Evolutionary conservation across 306 rosid genomes (phyloP).

Genomic region (Dalbergia cochinchinensis): DNA sequence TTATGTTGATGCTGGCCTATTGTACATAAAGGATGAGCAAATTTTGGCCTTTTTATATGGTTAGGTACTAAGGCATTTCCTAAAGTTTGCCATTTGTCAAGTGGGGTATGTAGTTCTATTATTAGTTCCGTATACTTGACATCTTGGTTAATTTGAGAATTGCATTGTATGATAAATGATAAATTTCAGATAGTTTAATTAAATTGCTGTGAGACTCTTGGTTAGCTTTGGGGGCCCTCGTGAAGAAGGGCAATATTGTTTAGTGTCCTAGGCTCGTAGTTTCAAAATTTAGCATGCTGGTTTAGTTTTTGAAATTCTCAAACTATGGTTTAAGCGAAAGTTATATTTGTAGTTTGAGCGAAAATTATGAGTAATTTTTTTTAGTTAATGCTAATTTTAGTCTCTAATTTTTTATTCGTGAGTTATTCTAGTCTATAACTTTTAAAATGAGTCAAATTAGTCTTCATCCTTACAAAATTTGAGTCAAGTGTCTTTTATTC

Average conservation of each 20-base stretch:
- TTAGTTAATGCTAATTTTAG: too few relatives aligned
- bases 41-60: slow-evolving; percentile 59
- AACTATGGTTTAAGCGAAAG: too few relatives aligned
- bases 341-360: too few relatives aligned
- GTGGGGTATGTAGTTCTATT: slow-evolving; percentile 60
- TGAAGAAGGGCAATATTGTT: neutral
- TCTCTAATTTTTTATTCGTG: too few relatives aligned
- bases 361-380: too few relatives aligned
- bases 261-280: neutral
- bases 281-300: neutral
- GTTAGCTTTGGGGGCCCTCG: neutral
- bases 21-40: slow-evolving; percentile 78
- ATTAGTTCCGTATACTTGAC: slow-evolving; percentile 53
- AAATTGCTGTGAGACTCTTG: neutral
- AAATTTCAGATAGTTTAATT: slow-evolving; percentile 1
- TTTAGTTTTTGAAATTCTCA: too few relatives aligned
- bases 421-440: too few relatives aligned
- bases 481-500: too few relatives aligned
- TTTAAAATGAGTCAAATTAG: too few relatives aligned
- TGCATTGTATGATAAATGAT: slow-evolving; percentile 39
- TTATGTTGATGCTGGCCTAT: slow-evolving; percentile 66
- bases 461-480: too few relatives aligned
- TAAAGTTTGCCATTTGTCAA: slow-evolving; percentile 45
- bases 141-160: slow-evolving; percentile 51
- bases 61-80: slow-evolving; percentile 62